Base-by-base conservation (phyloP, 768 basidiomycete genomes). In the Suillus placidus region DNA sequence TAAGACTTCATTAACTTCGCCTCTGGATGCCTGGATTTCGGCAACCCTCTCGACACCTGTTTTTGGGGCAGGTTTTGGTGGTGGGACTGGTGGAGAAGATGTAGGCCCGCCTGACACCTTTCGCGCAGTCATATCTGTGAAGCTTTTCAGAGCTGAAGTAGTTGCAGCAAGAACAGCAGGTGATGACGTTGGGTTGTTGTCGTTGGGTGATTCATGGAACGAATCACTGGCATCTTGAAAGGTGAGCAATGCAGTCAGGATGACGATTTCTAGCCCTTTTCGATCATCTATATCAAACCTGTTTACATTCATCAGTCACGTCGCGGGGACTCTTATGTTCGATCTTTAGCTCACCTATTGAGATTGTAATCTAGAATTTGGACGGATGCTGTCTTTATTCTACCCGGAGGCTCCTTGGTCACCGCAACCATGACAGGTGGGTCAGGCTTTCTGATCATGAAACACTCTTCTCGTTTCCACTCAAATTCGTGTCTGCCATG, bases 361-460 rank as follows among this genome's bases (percentile, higher is more conserved):
- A 95, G 80, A 70, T 95, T 95, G 69, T 94, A 95, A 74, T 95
- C 93, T 6, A 95, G 80, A 32, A 95, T 85, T 71, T 95, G 93
- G 35, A 93, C 80, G 3, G 87, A 82, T 0, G 84, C 75, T 14
- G 89, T 87, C 71, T 87, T 89, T 54, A 89, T 79, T 30, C 86
- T 81, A 8, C 90, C 88, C 2, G 87, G 80, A 2, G 87, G 84
- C 66, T 93, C 93, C 71, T 89, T 93, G 3, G 91, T 93, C 35
- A 93, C 82, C 0, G 92, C 92, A 14, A 95, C 89, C 12, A 94
- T 84, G 2, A 95, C 92, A 51, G 93, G 90, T 7, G 93, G 93
- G 69, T 95, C 93, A 10, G 93, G 93, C 73, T 94, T 94, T 26
- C 93, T 86, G 51, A 94, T 75, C 76, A 94, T 86, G 76, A 83